These are phyloP conservation scores for Madurella mycetomatis DNA, from an alignment of 2,329 filamentous ascomycete species.

Conservation along the genomic window DNA sequence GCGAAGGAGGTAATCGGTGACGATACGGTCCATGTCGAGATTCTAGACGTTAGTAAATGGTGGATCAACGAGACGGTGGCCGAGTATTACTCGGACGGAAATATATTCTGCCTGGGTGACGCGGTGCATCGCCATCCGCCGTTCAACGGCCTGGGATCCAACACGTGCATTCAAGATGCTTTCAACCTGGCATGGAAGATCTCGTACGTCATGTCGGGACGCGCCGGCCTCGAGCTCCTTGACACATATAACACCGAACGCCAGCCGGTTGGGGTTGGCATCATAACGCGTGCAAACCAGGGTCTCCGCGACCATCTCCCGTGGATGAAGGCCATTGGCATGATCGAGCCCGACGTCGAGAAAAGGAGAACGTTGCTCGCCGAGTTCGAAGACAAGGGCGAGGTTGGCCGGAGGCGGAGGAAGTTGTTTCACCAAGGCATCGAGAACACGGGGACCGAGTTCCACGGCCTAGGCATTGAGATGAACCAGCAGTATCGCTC, in stretches of 20 bases:
- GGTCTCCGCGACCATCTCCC: slow-evolving; percentile 46
- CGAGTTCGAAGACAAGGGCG: slow-evolving; percentile 37
- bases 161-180: slow-evolving; percentile 54
- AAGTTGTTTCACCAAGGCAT: slow-evolving; percentile 39
- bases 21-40: slow-evolving; percentile 44
- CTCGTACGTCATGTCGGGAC: slow-evolving; percentile 39
- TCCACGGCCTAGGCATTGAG: slow-evolving; percentile 52
- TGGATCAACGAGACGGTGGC: slow-evolving; percentile 58
- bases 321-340: slow-evolving; percentile 44
- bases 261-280: slow-evolving; percentile 43
- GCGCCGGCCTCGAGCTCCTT: slow-evolving; percentile 36
- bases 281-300: slow-evolving; percentile 53
- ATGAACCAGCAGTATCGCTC: slow-evolving; percentile 54
- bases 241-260: slow-evolving; percentile 42
- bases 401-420: slow-evolving; percentile 36
- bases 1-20: slow-evolving; percentile 52
- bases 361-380: slow-evolving; percentile 35
- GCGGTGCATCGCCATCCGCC: slow-evolving; percentile 55
- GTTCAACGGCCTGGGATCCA: slow-evolving; percentile 50
- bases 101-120: slow-evolving; percentile 49
- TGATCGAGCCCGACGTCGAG: slow-evolving; percentile 35
- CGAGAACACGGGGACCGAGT: slow-evolving; percentile 42
- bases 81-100: slow-evolving; percentile 44
- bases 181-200: slow-evolving; percentile 53
- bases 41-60: slow-evolving; percentile 53